phyloP scores from a whole-genome alignment of 345 rosid genomes.

The Arabidopsis arenosa region DNA sequence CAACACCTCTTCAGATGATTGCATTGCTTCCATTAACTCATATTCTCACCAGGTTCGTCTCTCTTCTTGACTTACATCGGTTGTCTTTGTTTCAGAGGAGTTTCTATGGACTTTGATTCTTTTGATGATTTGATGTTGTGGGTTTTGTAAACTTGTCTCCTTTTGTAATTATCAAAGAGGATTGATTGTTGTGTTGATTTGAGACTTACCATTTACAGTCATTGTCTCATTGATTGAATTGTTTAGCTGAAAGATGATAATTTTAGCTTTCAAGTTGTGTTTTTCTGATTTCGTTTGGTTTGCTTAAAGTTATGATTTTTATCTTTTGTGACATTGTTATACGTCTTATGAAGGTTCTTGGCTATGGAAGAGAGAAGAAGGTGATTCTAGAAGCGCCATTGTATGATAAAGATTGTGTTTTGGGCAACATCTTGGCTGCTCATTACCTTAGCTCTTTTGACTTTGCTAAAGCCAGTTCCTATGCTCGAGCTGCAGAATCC shows the following conservation, averaged over 20 bases:
- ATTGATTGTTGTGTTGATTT: not conserved
- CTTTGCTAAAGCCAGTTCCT: constrained; percentile 47
- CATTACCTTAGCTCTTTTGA: constrained; percentile 58
- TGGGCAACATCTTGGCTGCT: constrained; percentile 81
- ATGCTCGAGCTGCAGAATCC: constrained; percentile 62
- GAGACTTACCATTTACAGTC: not conserved
- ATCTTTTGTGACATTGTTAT: not conserved
- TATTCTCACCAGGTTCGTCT: constrained; percentile 66
- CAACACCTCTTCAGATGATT: constrained; percentile 62
- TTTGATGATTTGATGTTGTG: not conserved
- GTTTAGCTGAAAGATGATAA: not conserved
- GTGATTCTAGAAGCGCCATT: constrained; percentile 68
- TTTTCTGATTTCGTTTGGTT: not conserved
- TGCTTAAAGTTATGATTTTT: not conserved
- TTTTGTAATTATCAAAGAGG: not conserved
- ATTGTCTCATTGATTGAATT: no score
- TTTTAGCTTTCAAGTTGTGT: not conserved
- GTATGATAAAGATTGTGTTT: constrained; percentile 68
- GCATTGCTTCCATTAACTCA: constrained; percentile 69
- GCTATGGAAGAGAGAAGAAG: constrained; percentile 64
- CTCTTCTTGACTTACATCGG: not conserved
- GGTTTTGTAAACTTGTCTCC: not conserved
- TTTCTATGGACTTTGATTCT: not conserved
- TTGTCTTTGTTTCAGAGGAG: not conserved
- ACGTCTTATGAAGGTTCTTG: constrained; percentile 57